Conservation (phyloP, 1,139 yeast species). For the Kurtzmaniella natalensis region DNA sequence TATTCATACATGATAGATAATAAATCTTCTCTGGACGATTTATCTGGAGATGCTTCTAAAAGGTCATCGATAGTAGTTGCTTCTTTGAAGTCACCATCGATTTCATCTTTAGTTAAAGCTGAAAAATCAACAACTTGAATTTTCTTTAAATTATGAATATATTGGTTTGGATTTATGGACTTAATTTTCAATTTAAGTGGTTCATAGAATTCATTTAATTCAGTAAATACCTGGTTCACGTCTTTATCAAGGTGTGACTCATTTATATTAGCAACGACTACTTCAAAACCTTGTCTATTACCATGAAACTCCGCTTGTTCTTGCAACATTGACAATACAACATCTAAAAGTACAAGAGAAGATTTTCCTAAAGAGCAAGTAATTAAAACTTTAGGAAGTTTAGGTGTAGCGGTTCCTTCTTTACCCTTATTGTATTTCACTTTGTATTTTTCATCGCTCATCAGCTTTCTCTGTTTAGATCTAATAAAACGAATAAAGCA, state of each 20-base stretch:
- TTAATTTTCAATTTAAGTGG: constrained; percentile 35
- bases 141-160: constrained; percentile 18
- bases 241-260: constrained; percentile 23
- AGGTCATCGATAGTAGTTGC: constrained; percentile 20
- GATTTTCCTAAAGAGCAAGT: constrained; percentile 65
- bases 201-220: constrained; percentile 17
- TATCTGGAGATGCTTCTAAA: constrained; percentile 36
- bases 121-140: constrained; percentile 11
- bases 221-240: constrained; percentile 16
- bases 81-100: constrained; percentile 5
- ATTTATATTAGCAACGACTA: constrained; percentile 53
- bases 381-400: constrained; percentile 45
- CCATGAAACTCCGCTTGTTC: constrained; percentile 60
- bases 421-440: constrained; percentile 46
- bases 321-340: constrained; percentile 52
- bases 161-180: constrained; percentile 32
- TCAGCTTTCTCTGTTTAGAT: constrained; percentile 75
- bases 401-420: constrained; percentile 21
- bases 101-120: constrained; percentile 18
- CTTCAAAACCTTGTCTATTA: constrained; percentile 65
- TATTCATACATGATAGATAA: constrained; percentile 44
- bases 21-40: constrained; percentile 63
- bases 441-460: constrained; percentile 66
- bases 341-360: constrained; percentile 65
- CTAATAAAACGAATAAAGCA: constrained; percentile 73